Evolutionary conservation across 805 yeast genomes (phyloP).

Genomic region (Pichia cephalocereana): DNA sequence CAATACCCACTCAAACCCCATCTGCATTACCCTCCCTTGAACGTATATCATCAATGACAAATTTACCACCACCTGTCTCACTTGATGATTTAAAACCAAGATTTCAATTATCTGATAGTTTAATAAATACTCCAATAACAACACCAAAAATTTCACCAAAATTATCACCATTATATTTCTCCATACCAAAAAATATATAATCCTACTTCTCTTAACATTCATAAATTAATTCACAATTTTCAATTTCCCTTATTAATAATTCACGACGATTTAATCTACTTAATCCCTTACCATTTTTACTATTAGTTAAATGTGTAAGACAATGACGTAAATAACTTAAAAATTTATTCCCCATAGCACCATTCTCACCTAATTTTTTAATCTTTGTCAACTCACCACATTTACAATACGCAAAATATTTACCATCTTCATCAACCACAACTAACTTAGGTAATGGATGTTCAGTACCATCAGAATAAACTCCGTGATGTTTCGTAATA

Average conservation of each 20-base stretch:
- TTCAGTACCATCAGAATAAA: slow-evolving; percentile 22
- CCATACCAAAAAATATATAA: no score
- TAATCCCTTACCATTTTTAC: slow-evolving; percentile 9
- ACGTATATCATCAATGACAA: slow-evolving; percentile 3
- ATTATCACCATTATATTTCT: no score
- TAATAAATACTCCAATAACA: slow-evolving; percentile 27
- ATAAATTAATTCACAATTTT: no score
- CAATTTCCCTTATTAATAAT: neutral
- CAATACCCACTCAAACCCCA: neutral
- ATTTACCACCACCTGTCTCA: slow-evolving; percentile 6
- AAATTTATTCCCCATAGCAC: slow-evolving; percentile 12
- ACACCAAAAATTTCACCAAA: slow-evolving; percentile 31
- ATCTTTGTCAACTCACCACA: slow-evolving; percentile 17
- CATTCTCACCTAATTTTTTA: slow-evolving; percentile 3
- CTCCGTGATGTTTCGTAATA: slow-evolving; percentile 26
- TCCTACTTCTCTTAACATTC: neutral
- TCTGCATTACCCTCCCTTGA: slow-evolving; percentile 3
- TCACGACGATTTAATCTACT: neutral
- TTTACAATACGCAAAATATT: slow-evolving; percentile 19
- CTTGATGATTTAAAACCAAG: neutral
- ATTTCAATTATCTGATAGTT: slow-evolving; percentile 8
- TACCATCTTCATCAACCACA: slow-evolving; percentile 11
- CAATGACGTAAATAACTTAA: slow-evolving; percentile 23
- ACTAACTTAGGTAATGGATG: slow-evolving; percentile 18
- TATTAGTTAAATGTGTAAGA: slow-evolving; percentile 16